Base-by-base conservation (phyloP, 78 protist species). In the Cavenderia fasciculata region DNA sequence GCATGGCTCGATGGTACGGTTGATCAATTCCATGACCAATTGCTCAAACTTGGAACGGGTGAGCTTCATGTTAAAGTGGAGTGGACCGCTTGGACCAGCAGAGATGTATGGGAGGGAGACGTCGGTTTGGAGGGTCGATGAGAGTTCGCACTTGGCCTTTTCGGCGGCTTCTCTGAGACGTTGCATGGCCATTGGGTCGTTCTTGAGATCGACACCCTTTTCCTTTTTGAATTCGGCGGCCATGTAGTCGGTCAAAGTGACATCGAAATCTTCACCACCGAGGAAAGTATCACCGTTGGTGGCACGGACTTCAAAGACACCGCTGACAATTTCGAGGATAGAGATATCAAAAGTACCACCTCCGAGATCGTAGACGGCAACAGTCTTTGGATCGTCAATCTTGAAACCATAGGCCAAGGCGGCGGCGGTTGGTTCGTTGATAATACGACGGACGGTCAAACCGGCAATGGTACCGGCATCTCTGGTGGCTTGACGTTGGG, bases 221-320 rank as follows among this genome's bases (percentile, higher is more conserved):
- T 85, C 77, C 85, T 96, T 97, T 93, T 97, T 92, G 95, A 98
- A 99, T 73, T 85, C 90, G 12, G 11, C 75, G n/a, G 87, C 27
- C 41, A 99, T 49, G 92, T 96, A 57, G 51, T 66, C 31, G 19
- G 94, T 27, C 46, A 98, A 25, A 14, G 33, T 44, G 49, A 79
- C 74, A 93, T 99, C 99, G 74, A 99, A 98, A 93, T 99, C 99
- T 94, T 99, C 99, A 11, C 99, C 99, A 23, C 99, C 99, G 11
- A 99, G 94, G 89, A 88, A 94, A 14, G 99, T 99, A 88, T 99
- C 99, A 19, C 99, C 99, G 93, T 97, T 97, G 74, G 96, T 71
- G 23, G 84, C 87, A 47, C 70, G 41, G 36, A 97, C 99, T 95
- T 99, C 99, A 74, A 99, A 99, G 38, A 99, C 99, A 31, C 99